These are phyloP conservation scores for Salvia hispanica DNA, from an alignment of 257 asterid genomes.

Conservation along the genomic window DNA sequence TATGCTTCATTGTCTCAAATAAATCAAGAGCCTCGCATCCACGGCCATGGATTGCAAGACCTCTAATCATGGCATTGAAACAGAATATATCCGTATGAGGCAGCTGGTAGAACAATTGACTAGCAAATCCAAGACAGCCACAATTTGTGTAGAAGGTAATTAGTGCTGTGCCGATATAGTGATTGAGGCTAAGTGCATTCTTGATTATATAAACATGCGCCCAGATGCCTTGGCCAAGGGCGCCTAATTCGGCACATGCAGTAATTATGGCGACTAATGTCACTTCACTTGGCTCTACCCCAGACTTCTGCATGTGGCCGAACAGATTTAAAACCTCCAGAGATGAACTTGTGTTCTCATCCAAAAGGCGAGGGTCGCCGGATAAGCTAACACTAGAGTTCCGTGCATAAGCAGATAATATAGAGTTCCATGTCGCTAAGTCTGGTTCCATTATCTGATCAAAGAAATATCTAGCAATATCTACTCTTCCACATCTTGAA, in stretches of 20 bases:
- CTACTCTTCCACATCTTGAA: constrained; percentile 56
- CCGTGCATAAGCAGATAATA: constrained; percentile 61
- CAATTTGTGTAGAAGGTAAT: constrained; percentile 59
- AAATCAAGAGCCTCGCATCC: constrained; percentile 57
- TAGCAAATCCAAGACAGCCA: constrained; percentile 55
- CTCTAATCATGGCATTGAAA: constrained; percentile 74
- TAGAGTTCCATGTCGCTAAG: constrained; percentile 77
- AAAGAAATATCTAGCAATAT: constrained; percentile 50
- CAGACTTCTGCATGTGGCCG: constrained; percentile 53
- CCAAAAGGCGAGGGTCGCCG: constrained; percentile 21
- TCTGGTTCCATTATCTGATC: constrained; percentile 56
- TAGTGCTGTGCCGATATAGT: constrained; percentile 55
- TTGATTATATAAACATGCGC: constrained; percentile 52
- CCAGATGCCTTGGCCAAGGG: constrained; percentile 64
- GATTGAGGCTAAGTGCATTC: constrained; percentile 46
- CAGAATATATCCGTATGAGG: constrained; percentile 52
- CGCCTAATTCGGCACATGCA: constrained; percentile 69
- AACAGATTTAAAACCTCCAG: constrained; percentile 62
- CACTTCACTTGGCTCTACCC: constrained; percentile 53
- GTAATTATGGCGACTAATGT: constrained; percentile 53
- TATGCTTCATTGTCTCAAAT: constrained; percentile 50
- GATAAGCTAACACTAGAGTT: constrained; percentile 24
- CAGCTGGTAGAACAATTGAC: constrained; percentile 50
- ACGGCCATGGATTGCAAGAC: constrained; percentile 62
- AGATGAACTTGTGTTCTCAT: constrained; percentile 38